A percentile compares a stretch with the other conserved stretches of the same genome.
phyloP scores from a whole-genome alignment of 345 rosid species.

The Combretum micranthum region DNA sequence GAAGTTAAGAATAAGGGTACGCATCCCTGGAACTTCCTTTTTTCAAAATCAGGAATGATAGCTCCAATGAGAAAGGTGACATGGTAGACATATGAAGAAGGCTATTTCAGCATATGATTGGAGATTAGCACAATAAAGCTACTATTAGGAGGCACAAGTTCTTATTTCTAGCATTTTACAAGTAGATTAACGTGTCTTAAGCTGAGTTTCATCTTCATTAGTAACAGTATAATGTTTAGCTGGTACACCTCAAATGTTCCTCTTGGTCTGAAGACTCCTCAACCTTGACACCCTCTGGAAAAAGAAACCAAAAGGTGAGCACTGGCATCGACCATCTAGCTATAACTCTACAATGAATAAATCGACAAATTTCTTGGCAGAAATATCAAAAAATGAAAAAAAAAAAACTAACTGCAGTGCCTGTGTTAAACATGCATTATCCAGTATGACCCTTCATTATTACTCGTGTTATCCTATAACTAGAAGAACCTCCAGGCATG shows the following conservation, averaged over 20 bases:
- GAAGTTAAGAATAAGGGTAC: background rate
- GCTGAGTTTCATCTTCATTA: background rate
- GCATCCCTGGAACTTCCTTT: slow-evolving; percentile 1
- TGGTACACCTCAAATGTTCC: slow-evolving; percentile 35
- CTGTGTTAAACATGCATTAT: too few species aligned
- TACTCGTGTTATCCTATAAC: too few species aligned
- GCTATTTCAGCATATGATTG: background rate
- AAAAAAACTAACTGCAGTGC: too few species aligned
- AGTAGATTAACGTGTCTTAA: background rate
- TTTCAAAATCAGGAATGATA: background rate
- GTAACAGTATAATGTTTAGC: background rate
- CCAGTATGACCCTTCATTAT: too few species aligned
- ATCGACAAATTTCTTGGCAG: too few species aligned
- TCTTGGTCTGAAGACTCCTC: slow-evolving; percentile 32
- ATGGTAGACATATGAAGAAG: background rate
- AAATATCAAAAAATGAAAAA: too few species aligned
- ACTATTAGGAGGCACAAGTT: background rate
- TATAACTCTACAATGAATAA: too few species aligned
- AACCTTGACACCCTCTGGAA: slow-evolving; percentile 31
- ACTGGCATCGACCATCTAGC: too few species aligned
- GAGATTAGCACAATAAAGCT: background rate
- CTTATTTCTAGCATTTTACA: background rate
- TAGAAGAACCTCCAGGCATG: too few species aligned
- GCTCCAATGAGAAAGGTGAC: background rate
- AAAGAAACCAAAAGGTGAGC: too few species aligned